Base-by-base conservation (phyloP, 768 basidiomycete species). In the Russula brevipes region DNA sequence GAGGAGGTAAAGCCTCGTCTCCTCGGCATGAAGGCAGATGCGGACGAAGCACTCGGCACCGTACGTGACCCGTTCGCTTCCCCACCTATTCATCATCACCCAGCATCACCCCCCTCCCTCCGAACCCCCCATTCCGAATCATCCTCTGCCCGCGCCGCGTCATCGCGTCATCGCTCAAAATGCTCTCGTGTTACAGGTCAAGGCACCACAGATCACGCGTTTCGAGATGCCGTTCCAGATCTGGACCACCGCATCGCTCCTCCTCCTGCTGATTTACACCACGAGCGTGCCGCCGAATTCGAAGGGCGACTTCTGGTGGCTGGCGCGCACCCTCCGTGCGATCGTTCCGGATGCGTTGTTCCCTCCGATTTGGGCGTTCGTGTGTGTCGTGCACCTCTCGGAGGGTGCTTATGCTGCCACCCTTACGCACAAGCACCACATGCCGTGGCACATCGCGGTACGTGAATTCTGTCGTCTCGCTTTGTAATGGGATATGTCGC, bases 1-100 rank as follows among this genome's bases (percentile, higher is more conserved):
- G 87, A 89, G 1, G 90, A 91, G 41, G 89, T 93, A 31, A 91
- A 91, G 70, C 88, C 89, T 3, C 83, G 91, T 9, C 72, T 93
- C 30, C 74, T 92, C 24, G 78, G 83, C 59, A 93, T 92, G 91
- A 91, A 90, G 70, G 84, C 84, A 0, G 78, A 88, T 31, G 88
- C 91, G 0, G 88, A 92, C 70, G 89, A 89, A 70, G 80, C 83
- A 1, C 80, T 93, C 17, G 90, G 91, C 33, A 90, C 89, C 87
- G 89, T 87, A 60, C 31, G 83, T 73, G 7, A 49, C 2, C 12
- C 38, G 14, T 44, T 33, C 30, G 3, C 11, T 30, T 24, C 53
- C 4, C 12, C 36, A 8, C 30, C 17, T 6, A 17, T 19, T 19
- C 54, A 31, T 42, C 54, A 8, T 12, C 50, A n/a, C 36, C 11